Evolutionary conservation across 495 filamentous ascomycete species (phyloP).

Genomic region (Tetracladium marchalianum): DNA sequence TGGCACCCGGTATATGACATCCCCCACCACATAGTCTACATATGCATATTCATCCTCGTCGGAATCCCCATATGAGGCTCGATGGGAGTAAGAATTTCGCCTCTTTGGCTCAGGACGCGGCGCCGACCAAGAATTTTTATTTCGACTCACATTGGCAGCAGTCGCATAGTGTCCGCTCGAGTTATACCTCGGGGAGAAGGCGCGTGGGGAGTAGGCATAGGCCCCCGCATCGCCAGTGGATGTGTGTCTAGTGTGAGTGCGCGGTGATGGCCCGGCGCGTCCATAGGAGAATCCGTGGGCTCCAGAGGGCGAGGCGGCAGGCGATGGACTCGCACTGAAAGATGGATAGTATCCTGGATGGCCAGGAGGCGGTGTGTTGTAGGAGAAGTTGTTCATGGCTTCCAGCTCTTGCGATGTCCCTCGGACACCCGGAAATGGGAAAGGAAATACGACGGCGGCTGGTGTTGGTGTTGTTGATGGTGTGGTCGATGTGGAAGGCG

Average conservation of each 20-base stretch:
- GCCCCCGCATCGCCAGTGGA: slow-evolving; percentile 17
- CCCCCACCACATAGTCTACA: slow-evolving; percentile 29
- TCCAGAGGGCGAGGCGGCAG: slow-evolving; percentile 19
- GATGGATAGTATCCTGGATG: slow-evolving; percentile 13
- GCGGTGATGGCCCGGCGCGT: slow-evolving; percentile 14
- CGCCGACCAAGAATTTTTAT: slow-evolving; percentile 20
- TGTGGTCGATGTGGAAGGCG: slow-evolving; percentile 2
- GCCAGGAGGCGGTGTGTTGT: slow-evolving; percentile 15
- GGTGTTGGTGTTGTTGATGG: too few species aligned
- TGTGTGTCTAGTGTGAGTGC: slow-evolving; percentile 19
- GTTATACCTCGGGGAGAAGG: slow-evolving; percentile 20
- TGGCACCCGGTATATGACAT: slow-evolving; percentile 33
- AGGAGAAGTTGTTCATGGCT: slow-evolving; percentile 15
- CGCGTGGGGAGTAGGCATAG: slow-evolving; percentile 12
- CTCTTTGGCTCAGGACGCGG: slow-evolving; percentile 17
- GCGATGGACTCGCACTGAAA: slow-evolving; percentile 20
- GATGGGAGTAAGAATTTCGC: slow-evolving; percentile 33
- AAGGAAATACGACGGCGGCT: slow-evolving; percentile 9
- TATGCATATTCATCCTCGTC: slow-evolving; percentile 51
- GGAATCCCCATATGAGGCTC: slow-evolving; percentile 47
- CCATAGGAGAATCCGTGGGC: slow-evolving; percentile 10
- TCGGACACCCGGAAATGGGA: slow-evolving; percentile 14
- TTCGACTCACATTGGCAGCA: slow-evolving; percentile 26
- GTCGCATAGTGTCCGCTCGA: slow-evolving; percentile 23
- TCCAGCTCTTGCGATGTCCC: slow-evolving; percentile 23